phyloP scores from a whole-genome alignment of 2,329 filamentous ascomycete species.

The Daldinia sp. region DNA sequence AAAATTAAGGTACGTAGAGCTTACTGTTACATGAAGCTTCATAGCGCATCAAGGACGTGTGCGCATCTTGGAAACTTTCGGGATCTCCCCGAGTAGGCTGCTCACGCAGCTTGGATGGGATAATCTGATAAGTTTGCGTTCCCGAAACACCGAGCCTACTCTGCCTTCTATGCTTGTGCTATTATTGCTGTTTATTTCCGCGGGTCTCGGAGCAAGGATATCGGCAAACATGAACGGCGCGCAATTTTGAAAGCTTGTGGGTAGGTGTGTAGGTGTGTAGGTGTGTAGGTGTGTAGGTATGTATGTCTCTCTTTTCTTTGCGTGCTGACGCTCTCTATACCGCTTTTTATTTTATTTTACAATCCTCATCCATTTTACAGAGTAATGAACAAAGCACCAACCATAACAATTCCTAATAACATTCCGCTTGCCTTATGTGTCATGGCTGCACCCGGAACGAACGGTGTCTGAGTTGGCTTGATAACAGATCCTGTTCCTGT shows the following conservation, averaged over 20 bases:
- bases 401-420: conserved; percentile 37
- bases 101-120: conserved; percentile 10
- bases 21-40: conserved; percentile 32
- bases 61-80: conserved; percentile 5
- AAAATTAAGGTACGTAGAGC: conserved; percentile 15
- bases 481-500: conserved; percentile 30
- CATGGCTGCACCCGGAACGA: conserved; percentile 32
- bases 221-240: conserved; percentile 15
- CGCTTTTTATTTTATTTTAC: conserved; percentile 5
- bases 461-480: conserved; percentile 32
- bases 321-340: conserved; percentile 7
- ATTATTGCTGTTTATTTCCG: conserved; percentile 14
- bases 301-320: conserved; percentile 7
- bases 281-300: too few species aligned
- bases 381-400: conserved; percentile 38
- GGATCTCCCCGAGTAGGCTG: conserved; percentile 17
- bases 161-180: conserved; percentile 7
- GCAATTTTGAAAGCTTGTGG: conserved; percentile 2
- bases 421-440: conserved; percentile 37
- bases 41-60: conserved; percentile 18
- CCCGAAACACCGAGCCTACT: conserved; percentile 32
- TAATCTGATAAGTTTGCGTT: conserved; percentile 19
- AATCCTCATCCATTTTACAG: conserved; percentile 29
- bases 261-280: too few species aligned
- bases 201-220: conserved; percentile 16